phyloP scores from a whole-genome alignment of 2,329 filamentous ascomycete genomes.

The Aplosporella prunicola region DNA sequence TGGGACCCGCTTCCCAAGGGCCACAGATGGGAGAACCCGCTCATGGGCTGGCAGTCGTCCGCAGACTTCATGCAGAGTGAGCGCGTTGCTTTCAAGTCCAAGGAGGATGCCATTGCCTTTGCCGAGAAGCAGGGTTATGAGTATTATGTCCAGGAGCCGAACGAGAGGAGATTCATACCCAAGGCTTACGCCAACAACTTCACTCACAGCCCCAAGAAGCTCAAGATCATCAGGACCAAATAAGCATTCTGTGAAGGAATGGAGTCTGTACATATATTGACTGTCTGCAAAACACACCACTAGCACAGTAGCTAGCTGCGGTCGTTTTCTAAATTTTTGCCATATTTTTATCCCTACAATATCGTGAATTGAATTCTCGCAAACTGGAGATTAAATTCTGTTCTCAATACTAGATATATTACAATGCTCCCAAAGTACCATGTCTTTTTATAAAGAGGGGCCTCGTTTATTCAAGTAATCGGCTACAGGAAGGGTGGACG shows the following conservation, averaged over 20 bases:
- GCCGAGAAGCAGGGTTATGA: slow-evolving; percentile 99
- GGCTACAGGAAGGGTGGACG: too few species aligned
- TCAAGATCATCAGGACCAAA: slow-evolving; percentile 74
- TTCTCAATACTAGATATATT: too few species aligned
- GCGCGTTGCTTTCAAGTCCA: slow-evolving; percentile 77
- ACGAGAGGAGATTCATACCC: slow-evolving; percentile 71
- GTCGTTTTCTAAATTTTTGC: too few species aligned
- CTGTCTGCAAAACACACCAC: too few species aligned
- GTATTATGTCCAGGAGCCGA: slow-evolving; percentile 97
- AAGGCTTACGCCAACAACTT: slow-evolving; percentile 99
- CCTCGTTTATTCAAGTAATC: too few species aligned
- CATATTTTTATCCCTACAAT: too few species aligned
- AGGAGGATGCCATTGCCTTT: slow-evolving; percentile 90
- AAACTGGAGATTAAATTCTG: too few species aligned
- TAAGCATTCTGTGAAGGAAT: slow-evolving; percentile 35
- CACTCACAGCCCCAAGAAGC: slow-evolving; percentile 69
- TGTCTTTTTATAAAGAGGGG: too few species aligned
- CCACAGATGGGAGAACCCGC: slow-evolving; percentile 93
- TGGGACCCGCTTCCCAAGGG: slow-evolving; percentile 92
- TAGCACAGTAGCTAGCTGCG: too few species aligned
- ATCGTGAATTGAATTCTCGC: too few species aligned
- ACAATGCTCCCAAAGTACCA: too few species aligned
- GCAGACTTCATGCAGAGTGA: slow-evolving; percentile 93
- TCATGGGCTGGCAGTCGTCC: slow-evolving; percentile 98
- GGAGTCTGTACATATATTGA: slow-evolving; percentile 8